Conservation (phyloP, 1,139 yeast species). For the Debaryomyces sp. region DNA sequence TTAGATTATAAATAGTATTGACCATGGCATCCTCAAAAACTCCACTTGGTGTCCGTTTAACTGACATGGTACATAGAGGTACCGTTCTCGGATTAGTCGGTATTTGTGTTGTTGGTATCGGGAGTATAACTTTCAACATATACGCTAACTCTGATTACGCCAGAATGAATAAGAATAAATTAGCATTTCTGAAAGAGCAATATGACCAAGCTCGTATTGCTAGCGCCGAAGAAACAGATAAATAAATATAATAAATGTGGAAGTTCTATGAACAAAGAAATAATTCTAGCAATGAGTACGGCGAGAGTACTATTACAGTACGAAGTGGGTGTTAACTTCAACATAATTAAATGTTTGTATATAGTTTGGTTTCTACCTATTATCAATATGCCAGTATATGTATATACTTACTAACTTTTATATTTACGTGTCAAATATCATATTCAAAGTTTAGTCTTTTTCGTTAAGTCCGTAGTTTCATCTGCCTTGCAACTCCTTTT, state of each 20-base stretch:
- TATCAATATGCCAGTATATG: not conserved
- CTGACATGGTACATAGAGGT: conserved; percentile 83
- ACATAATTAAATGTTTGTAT: conserved; percentile 4
- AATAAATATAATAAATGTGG: conserved; percentile 2
- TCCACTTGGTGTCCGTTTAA: conserved; percentile 54
- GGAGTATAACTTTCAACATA: conserved; percentile 63
- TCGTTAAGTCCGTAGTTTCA: not conserved
- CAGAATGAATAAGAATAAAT: conserved; percentile 44
- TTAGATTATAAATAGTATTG: not conserved
- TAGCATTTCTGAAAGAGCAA: conserved; percentile 38
- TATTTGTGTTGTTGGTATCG: conserved; percentile 49
- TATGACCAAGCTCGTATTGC: conserved; percentile 29
- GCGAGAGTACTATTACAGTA: not conserved
- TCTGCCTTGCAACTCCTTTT: conserved; percentile 4
- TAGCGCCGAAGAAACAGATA: conserved; percentile 10
- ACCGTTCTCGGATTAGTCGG: conserved; percentile 81
- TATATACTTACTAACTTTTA: not conserved
- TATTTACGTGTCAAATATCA: not conserved
- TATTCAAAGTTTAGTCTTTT: not conserved
- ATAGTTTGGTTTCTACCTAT: conserved; percentile 4
- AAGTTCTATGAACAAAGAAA: not conserved
- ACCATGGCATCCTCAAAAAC: conserved; percentile 25
- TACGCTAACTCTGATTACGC: conserved; percentile 58
- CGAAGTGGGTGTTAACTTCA: not conserved
- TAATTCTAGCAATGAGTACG: not conserved